Evolutionary conservation across 176 grass and related monocot species (phyloP).

Genomic region (Avena sativa): DNA sequence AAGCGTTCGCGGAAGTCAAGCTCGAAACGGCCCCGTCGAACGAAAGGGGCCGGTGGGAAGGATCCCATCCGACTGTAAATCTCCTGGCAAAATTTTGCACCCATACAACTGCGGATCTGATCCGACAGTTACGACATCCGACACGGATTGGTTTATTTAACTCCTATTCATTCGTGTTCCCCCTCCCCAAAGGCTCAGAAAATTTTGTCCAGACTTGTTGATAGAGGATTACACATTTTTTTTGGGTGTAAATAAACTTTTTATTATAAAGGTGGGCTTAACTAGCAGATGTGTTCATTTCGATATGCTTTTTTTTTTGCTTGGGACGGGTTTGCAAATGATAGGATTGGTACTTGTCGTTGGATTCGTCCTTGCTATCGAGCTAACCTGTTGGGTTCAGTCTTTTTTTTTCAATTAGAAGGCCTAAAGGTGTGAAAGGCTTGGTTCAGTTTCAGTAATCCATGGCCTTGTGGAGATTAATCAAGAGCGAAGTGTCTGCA

Average conservation of each 20-base stretch:
- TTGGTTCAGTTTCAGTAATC: not conserved
- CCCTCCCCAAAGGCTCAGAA: constrained; percentile 13
- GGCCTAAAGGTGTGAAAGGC: not conserved
- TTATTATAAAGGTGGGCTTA: constrained; percentile 37
- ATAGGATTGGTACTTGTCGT: not conserved
- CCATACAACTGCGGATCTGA: constrained; percentile 29
- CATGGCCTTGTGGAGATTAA: not conserved
- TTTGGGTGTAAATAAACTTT: constrained; percentile 69
- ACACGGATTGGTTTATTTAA: constrained; percentile 51
- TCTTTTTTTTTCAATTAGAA: not conserved
- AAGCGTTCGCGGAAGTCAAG: constrained; percentile 64
- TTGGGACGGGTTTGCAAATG: not conserved
- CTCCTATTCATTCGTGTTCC: constrained; percentile 34
- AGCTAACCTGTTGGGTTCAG: not conserved
- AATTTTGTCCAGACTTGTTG: constrained; percentile 65
- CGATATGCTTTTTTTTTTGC: not conserved
- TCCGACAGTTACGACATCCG: not conserved
- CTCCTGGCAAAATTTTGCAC: constrained; percentile 42
- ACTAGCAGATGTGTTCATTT: not conserved
- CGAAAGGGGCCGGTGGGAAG: constrained; percentile 40
- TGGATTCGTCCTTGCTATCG: no score
- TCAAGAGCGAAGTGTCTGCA: not conserved
- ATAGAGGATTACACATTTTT: constrained; percentile 60
- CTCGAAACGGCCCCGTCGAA: constrained; percentile 60
- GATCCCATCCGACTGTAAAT: constrained; percentile 60